Conservation (phyloP, 2,329 filamentous ascomycete species). For the Aureobasidium sp. region DNA sequence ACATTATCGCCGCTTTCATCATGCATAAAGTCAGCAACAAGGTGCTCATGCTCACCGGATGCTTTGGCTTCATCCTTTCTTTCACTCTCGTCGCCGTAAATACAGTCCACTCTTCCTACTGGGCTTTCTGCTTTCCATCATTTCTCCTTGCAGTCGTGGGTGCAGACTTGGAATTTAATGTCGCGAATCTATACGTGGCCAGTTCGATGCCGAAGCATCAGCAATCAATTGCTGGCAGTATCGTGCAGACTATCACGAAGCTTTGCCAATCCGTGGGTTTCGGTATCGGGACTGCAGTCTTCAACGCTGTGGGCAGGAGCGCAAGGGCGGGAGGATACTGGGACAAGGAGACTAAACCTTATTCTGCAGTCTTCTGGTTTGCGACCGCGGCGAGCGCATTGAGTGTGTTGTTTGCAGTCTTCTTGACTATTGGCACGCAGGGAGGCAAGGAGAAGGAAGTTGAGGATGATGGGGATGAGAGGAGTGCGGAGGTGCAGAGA, state of each 20-base stretch:
- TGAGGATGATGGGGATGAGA: background rate
- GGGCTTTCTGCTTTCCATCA: slow-evolving; percentile 56
- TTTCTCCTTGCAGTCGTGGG: slow-evolving; percentile 55
- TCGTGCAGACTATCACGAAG: slow-evolving; percentile 59
- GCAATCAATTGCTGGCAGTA: slow-evolving; percentile 57
- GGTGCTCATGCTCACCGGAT: slow-evolving; percentile 48
- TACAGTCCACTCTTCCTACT: slow-evolving; percentile 48
- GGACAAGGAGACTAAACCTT: slow-evolving; percentile 39
- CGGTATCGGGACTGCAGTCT: slow-evolving; percentile 55
- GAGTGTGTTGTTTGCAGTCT: slow-evolving; percentile 45
- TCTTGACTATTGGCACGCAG: slow-evolving; percentile 47
- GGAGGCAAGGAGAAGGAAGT: slow-evolving; percentile 27
- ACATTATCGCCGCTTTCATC: slow-evolving; percentile 52
- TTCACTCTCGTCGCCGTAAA: slow-evolving; percentile 52
- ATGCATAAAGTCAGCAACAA: slow-evolving; percentile 58
- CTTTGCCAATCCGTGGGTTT: slow-evolving; percentile 52
- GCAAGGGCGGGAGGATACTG: slow-evolving; percentile 32
- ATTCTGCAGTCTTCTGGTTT: slow-evolving; percentile 45
- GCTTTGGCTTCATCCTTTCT: slow-evolving; percentile 33
- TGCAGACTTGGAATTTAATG: slow-evolving; percentile 62
- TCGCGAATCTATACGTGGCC: slow-evolving; percentile 66
- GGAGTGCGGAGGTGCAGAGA: background rate
- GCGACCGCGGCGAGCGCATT: slow-evolving; percentile 37
- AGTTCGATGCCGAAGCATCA: slow-evolving; percentile 53
- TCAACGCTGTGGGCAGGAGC: slow-evolving; percentile 35